Evolutionary conservation across 352 stramenopile genomes (phyloP).

Genomic region (Globisporangium abappressorium): DNA sequence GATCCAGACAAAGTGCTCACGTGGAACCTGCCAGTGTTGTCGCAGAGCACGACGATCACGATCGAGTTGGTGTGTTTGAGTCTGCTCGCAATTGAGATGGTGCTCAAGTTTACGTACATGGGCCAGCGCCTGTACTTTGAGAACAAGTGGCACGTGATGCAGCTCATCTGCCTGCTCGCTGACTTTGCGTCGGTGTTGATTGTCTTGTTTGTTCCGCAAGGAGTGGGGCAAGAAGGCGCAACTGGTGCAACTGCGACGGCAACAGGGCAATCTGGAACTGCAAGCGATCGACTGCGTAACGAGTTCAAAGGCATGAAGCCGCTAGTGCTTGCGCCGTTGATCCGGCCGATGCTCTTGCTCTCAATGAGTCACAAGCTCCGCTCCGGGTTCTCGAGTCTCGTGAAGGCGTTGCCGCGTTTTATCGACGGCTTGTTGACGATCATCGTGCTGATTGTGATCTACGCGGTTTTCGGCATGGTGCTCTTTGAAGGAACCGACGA

Average conservation of each 20-base stretch:
- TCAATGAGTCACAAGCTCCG: slow-evolving; percentile 53
- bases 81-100: slow-evolving; percentile 40
- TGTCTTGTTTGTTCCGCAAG: slow-evolving; percentile 25
- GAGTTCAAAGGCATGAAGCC: slow-evolving; percentile 19
- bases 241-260: not conserved
- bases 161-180: slow-evolving; percentile 41
- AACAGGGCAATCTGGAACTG: not conserved
- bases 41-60: slow-evolving; percentile 24
- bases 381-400: slow-evolving; percentile 43
- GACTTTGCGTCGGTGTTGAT: slow-evolving; percentile 42
- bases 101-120: slow-evolving; percentile 51
- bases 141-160: slow-evolving; percentile 54
- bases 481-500: slow-evolving; percentile 61
- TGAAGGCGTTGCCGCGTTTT: slow-evolving; percentile 39
- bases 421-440: slow-evolving; percentile 47
- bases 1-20: slow-evolving; percentile 27
- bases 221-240: not conserved
- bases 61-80: slow-evolving; percentile 47
- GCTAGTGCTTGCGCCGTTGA: slow-evolving; percentile 38
- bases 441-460: slow-evolving; percentile 47
- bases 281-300: not conserved
- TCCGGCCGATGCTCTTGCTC: slow-evolving; percentile 44
- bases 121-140: slow-evolving; percentile 45
- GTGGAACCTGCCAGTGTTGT: slow-evolving; percentile 34
- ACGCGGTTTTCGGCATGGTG: slow-evolving; percentile 57